Base-by-base conservation (phyloP, 169 alveolate species). In the Plasmodium reichenowi region DNA sequence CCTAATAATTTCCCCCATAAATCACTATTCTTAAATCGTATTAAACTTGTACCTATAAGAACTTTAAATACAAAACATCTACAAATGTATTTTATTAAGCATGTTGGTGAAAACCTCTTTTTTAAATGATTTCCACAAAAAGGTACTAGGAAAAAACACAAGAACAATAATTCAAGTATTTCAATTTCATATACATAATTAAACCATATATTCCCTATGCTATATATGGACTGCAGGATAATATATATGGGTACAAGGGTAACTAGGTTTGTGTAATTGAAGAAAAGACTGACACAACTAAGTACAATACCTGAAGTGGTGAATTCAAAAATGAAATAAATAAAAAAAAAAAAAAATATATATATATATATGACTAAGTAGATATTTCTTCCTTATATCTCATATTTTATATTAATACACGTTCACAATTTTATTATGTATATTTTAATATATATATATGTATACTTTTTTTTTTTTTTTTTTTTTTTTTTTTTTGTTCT, bases 41-140 rank as follows among this genome's bases (percentile, higher is more conserved):
- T 76, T 63, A 76, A 63, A 29, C 89, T 59, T 3, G 89, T 45
- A 12, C 89, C 89, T n/a, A 76, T 1, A 12, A 76, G 38, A 12
- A 76, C 89, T 64, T 76, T 76, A 59, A 76, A 76, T 20, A 76
- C 78, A 29, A 76, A 76, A 71, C 64, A 76, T 0, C 89, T 70
- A n/a, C 71, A 43, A 0, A 52, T 59, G 15, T 76, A 76, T 45
- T 43, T 47, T 6, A 76, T 58, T 15, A 76, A 64, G 20, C 56
- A 56, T 6, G 74, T 76, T 12, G 72, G 24, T 1, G 89, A 64
- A 24, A 29, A 76, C 12, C 60, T 64, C 2, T 63, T 15, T 43
- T 76, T 76, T 15, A 76, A 59, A 8, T 24, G 43, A 12, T 76
- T 76, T 22, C 59, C 20, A 0, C 56, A 64, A 8, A 76, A 58